Conservation (phyloP, 352 stramenopile species). For the Thalassiosira hispida region DNA sequence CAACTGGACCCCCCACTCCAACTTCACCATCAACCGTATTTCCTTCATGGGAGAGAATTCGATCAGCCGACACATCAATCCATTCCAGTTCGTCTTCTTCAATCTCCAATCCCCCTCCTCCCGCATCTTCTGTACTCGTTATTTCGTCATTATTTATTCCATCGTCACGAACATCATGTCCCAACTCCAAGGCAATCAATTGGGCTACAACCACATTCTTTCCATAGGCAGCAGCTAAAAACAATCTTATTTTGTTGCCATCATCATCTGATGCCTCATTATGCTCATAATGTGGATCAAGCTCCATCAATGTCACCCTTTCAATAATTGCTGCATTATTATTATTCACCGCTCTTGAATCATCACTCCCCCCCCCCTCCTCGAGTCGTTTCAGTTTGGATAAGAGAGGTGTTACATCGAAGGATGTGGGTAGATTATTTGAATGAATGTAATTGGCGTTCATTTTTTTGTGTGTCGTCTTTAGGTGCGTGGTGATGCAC, state of each 20-base stretch:
- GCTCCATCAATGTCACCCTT: conserved; percentile 40
- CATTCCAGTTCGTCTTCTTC: conserved; percentile 42
- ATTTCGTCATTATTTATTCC: background rate
- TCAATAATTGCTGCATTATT: conserved; percentile 12
- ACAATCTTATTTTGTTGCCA: conserved; percentile 38
- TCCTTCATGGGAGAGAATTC: background rate
- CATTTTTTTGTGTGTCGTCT: background rate
- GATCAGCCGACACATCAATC: conserved; percentile 40
- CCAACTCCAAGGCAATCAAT: conserved; percentile 44
- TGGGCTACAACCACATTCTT: conserved; percentile 29
- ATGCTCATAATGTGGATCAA: conserved; percentile 34
- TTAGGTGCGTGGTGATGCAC: too few species aligned
- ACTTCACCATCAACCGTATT: background rate
- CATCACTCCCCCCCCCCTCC: background rate
- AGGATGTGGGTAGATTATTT: conserved; percentile 34
- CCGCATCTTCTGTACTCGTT: background rate
- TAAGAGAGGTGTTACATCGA: conserved; percentile 40
- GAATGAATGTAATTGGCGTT: conserved; percentile 6
- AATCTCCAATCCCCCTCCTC: background rate
- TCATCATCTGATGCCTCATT: background rate
- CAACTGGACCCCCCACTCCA: background rate
- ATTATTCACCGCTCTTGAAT: background rate
- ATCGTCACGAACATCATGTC: conserved; percentile 18
- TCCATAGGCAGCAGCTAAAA: conserved; percentile 35
- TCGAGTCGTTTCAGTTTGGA: conserved; percentile 23